Evolutionary conservation across 805 yeast genomes (phyloP).

Genomic region (Spathaspora passalidarum): DNA sequence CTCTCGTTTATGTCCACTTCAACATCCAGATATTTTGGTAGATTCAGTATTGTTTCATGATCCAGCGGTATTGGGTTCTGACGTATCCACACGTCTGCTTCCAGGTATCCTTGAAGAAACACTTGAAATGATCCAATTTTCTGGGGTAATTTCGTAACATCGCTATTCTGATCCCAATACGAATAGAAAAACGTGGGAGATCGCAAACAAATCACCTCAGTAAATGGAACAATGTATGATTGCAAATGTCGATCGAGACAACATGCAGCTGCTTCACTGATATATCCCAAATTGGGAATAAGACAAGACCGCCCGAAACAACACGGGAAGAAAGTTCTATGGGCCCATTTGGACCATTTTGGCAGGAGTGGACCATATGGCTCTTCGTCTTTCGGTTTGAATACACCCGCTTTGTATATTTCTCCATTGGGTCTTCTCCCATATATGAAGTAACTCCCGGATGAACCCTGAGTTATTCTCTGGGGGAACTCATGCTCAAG

Average conservation of each 20-base stretch:
- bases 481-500: conserved; percentile 41
- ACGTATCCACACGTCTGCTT: conserved; percentile 59
- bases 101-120: conserved; percentile 55
- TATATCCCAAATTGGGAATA: conserved; percentile 69
- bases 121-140: conserved; percentile 70
- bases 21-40: conserved; percentile 21
- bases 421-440: conserved; percentile 12
- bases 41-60: conserved; percentile 4
- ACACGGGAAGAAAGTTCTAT: conserved; percentile 71
- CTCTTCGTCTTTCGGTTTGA: conserved; percentile 79
- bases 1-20: conserved; percentile 7
- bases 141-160: conserved; percentile 27
- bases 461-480: conserved; percentile 62
- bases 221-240: conserved; percentile 61
- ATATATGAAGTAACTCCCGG: conserved; percentile 65
- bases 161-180: conserved; percentile 36
- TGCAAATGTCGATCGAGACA: conserved; percentile 59
- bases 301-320: conserved; percentile 72
- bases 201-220: conserved; percentile 52
- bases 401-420: conserved; percentile 47
- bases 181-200: conserved; percentile 53
- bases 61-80: conserved; percentile 53
- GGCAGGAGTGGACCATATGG: conserved; percentile 79
- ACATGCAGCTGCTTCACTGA: conserved; percentile 71
- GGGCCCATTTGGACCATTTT: conserved; percentile 79